Percentiles rank a stretch among this genome's conserved stretches.
These are phyloP conservation scores for Fusarium sterilihyphosum DNA, from an alignment of 2,329 filamentous ascomycete species.

Conservation along the genomic window DNA sequence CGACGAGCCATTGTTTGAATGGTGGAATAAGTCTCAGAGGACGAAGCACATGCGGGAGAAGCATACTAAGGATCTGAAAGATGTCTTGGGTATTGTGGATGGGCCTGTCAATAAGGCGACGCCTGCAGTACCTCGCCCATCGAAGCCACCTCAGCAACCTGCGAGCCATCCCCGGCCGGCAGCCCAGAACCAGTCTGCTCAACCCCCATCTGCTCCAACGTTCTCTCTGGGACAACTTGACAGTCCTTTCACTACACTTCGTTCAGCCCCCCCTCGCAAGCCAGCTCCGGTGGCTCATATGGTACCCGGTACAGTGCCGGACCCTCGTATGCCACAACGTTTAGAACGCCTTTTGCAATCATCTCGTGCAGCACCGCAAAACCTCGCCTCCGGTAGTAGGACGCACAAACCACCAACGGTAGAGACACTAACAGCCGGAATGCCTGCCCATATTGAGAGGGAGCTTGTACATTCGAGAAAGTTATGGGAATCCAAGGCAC, in stretches of 20 bases:
- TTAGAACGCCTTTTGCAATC: neutral
- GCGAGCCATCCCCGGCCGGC: neutral
- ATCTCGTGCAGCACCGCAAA: neutral
- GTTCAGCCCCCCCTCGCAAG: neutral
- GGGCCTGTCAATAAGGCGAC: too few relatives aligned
- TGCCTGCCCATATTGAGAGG: neutral
- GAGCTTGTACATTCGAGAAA: neutral
- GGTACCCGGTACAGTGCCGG: neutral
- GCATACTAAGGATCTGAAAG: constrained; percentile 42
- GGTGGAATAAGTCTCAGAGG: constrained; percentile 43
- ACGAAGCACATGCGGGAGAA: constrained; percentile 44
- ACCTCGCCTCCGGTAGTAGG: neutral
- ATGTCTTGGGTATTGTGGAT: neutral
- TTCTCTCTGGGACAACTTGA: neutral
- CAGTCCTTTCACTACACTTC: neutral
- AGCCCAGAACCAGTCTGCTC: neutral
- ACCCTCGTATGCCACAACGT: neutral
- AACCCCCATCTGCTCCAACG: neutral
- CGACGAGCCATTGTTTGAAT: constrained; percentile 42
- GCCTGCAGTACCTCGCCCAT: neutral
- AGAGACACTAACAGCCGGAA: neutral
- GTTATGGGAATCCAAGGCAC: neutral
- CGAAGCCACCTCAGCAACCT: neutral
- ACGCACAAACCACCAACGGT: neutral
- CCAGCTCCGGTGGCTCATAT: neutral